Evolutionary conservation across 768 basidiomycete species (phyloP), one percentile per base, ranked within the genome.

Genomic region (Tremella fuciformis): DNA sequence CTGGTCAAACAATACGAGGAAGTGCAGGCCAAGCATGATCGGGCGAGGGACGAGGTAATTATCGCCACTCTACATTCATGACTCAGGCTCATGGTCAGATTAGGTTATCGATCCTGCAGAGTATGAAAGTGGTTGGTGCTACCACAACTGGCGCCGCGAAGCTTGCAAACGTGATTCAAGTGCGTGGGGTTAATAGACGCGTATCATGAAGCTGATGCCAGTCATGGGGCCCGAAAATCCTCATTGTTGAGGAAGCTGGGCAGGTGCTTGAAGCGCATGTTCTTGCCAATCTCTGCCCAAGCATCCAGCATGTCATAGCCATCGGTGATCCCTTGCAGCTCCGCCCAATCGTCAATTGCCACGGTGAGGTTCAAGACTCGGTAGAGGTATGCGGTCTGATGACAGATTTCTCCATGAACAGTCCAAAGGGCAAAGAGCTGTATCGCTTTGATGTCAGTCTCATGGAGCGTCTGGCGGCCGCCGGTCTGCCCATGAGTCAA

Each of bases 281-380:
- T 15, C 73, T 89, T 4, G 83, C 64, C 18, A 67, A 57, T 25
- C 50, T 69, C 7, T 58, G 49, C 1, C 64, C 64, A 4, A 55
- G 74, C 42, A 58, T 89, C 0, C 81, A 88, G 58, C 88, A 89
- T 39, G 78, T 89, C 19, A 88, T 90, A 57, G 78, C 85, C 42
- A 88, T 89, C n/a, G 88, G 88, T 0, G 88, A 90, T 61, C 88
- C 88, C 6, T 79, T 82, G 1, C 88, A 89, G 74, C 80, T 90
- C 1, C 82, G 88, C 0, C 88, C 44, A 2, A 55, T 40, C 25
- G 53, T 44, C 1, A 53, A 59, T 26, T 50, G 37, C 48, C 13
- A 55, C 29, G 24, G 79, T 89, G 1, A 82, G 88, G 0, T 87
- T 86, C 0, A 87, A 8, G 6, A 6, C 42, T 15, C 81, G 0